Conservation (phyloP, 2,329 filamentous ascomycete genomes). For the Aspergillus clavatus region DNA sequence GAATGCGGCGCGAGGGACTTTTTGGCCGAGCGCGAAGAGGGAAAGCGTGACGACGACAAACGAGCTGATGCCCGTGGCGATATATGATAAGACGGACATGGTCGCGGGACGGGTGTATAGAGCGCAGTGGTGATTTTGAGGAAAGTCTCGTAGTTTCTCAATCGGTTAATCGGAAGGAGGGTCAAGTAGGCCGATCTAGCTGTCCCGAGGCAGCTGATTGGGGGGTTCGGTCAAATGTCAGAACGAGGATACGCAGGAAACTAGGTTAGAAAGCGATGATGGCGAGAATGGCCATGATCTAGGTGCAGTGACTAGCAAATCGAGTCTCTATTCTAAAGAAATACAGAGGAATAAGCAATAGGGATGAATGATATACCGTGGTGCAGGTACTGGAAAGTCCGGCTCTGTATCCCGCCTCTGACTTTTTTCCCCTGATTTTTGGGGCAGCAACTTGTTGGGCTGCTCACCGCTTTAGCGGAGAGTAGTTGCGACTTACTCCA, state of each 20-base stretch:
- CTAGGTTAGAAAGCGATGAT: conserved; percentile 1
- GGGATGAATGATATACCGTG: neutral
- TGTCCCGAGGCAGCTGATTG: neutral
- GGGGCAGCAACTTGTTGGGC: conserved; percentile 3
- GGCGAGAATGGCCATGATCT: conserved; percentile 4
- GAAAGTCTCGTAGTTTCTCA: conserved; percentile 14
- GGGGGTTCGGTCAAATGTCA: neutral
- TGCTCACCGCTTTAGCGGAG: conserved; percentile 7
- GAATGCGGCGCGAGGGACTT: conserved; percentile 43
- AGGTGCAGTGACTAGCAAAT: neutral
- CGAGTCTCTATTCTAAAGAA: neutral
- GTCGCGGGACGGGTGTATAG: conserved; percentile 17
- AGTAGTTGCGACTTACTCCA: neutral
- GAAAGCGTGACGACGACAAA: conserved; percentile 58
- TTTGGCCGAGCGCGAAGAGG: conserved; percentile 41
- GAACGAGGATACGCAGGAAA: neutral
- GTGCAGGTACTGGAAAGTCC: neutral
- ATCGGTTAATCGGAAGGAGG: conserved; percentile 1
- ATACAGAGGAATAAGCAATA: neutral
- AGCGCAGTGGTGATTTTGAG: neutral
- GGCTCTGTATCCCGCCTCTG: too few relatives aligned
- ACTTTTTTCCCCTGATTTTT: conserved; percentile 4
- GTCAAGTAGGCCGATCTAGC: neutral
- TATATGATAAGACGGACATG: conserved; percentile 60
- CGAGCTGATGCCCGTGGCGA: conserved; percentile 56